Evolutionary conservation across 1,284 basidiomycete species (phyloP).

Genomic region (Trichosporon sp.): DNA sequence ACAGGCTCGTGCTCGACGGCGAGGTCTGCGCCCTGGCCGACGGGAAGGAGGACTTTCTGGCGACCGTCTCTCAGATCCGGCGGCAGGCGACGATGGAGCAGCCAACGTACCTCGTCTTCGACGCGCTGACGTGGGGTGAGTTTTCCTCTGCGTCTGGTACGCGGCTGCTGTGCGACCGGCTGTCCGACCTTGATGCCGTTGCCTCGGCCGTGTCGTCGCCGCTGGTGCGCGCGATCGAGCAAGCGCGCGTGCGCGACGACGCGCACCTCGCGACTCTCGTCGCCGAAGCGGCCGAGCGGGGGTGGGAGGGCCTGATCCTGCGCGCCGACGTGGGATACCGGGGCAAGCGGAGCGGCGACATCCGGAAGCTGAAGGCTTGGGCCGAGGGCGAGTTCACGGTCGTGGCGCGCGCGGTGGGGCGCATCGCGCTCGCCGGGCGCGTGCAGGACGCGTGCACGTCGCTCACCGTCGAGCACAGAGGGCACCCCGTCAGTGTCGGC

Average conservation of each 20-base stretch:
- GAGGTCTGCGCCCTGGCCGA: constrained; percentile 43
- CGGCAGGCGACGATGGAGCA: constrained; percentile 25
- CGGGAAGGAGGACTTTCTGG: constrained; percentile 41
- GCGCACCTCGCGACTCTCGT: constrained; percentile 28
- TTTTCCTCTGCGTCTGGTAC: constrained; percentile 9
- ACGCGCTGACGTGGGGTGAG: constrained; percentile 36
- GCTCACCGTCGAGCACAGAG: constrained; percentile 42
- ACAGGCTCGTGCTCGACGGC: constrained; percentile 46
- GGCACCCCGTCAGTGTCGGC: constrained; percentile 38
- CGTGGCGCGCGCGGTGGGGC: constrained; percentile 24
- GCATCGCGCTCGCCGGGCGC: constrained; percentile 34
- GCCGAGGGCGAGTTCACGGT: constrained; percentile 45
- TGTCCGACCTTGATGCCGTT: background rate
- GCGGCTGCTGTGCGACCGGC: constrained; percentile 29
- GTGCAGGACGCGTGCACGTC: constrained; percentile 31
- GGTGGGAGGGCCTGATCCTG: constrained; percentile 47
- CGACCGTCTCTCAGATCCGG: constrained; percentile 34
- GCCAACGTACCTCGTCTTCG: constrained; percentile 41
- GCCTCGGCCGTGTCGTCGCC: constrained; percentile 4
- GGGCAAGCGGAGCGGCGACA: constrained; percentile 38
- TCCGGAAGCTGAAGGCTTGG: constrained; percentile 48
- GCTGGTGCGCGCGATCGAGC: constrained; percentile 30
- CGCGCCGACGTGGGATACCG: constrained; percentile 41
- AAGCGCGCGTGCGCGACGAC: constrained; percentile 21
- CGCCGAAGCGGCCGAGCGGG: constrained; percentile 27